Percentiles rank a stretch among this genome's conserved stretches.
Evolutionary conservation across 139 green algal species (phyloP).

Genomic region (Chlorokybus atmophyticus): DNA sequence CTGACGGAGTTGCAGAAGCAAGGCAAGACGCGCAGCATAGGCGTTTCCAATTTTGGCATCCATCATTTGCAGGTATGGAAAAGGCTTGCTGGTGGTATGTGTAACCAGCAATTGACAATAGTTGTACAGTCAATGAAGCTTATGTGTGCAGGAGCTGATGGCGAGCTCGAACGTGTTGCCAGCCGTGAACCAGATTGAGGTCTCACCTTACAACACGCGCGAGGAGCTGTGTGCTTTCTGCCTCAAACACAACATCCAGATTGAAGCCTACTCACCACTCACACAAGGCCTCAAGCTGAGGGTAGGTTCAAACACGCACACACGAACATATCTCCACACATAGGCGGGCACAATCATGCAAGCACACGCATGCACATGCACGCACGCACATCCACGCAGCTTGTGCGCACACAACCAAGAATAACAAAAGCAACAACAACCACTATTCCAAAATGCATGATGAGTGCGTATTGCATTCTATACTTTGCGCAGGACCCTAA

Average conservation of each 20-base stretch:
- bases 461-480: neutral
- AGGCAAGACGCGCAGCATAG: no score
- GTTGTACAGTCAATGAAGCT: no score
- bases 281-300: slow-evolving; percentile 13
- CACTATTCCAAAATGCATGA: neutral
- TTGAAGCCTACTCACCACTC: slow-evolving; percentile 23
- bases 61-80: no score
- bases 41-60: no score
- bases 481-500: neutral
- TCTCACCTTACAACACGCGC: slow-evolving; percentile 16
- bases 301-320: neutral
- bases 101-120: no score
- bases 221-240: slow-evolving; percentile 10
- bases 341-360: neutral
- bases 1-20: no score
- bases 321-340: neutral
- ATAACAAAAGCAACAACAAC: neutral
- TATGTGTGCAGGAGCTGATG: no score
- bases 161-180: no score
- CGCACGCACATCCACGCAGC: no score
- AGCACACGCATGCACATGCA: neutral
- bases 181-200: slow-evolving; percentile 22
- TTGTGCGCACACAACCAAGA: neutral
- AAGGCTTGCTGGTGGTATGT: no score
- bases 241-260: slow-evolving; percentile 4